phyloP scores from a whole-genome alignment of 2,329 filamentous ascomycete species.

The Chrysosporium queenslandicum region DNA sequence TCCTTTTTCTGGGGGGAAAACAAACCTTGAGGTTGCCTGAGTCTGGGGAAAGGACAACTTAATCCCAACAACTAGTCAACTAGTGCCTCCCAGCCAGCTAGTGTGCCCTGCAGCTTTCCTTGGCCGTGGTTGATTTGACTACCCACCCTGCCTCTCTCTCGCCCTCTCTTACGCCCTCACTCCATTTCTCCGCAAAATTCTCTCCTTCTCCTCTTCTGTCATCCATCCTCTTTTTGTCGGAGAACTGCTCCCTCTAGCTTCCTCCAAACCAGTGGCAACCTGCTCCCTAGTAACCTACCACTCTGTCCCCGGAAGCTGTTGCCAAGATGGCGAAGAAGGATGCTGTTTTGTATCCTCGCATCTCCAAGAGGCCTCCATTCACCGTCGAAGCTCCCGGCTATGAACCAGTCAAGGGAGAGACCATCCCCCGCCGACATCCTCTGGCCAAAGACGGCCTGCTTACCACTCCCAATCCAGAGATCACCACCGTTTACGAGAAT shows the following conservation, averaged over 20 bases:
- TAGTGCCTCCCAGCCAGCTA: not conserved
- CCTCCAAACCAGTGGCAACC: not conserved
- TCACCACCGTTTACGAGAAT: conserved; percentile 70
- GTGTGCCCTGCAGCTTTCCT: not conserved
- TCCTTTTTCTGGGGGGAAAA: not conserved
- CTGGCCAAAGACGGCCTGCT: conserved; percentile 61
- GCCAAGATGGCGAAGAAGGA: conserved; percentile 24
- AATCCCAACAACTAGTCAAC: not conserved
- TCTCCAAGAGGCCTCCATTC: conserved; percentile 61
- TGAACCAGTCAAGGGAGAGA: conserved; percentile 65
- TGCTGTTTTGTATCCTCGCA: conserved; percentile 36
- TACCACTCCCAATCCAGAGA: conserved; percentile 54
- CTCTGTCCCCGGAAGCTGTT: not conserved
- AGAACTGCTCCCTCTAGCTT: not conserved
- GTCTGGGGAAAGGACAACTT: conserved; percentile 3
- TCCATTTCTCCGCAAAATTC: not conserved
- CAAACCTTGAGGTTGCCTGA: not conserved
- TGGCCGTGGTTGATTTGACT: not conserved
- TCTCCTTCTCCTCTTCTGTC: conserved; percentile 10
- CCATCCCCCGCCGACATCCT: conserved; percentile 67
- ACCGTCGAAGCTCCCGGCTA: conserved; percentile 61
- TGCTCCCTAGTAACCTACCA: not conserved
- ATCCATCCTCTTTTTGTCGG: conserved; percentile 6
- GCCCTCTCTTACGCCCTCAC: not conserved
- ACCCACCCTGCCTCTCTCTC: not conserved